Percentiles rank a stretch among this genome's conserved stretches.
These are phyloP conservation scores for Lactarius hengduanensis DNA, from an alignment of 768 basidiomycete species.

Conservation along the genomic window DNA sequence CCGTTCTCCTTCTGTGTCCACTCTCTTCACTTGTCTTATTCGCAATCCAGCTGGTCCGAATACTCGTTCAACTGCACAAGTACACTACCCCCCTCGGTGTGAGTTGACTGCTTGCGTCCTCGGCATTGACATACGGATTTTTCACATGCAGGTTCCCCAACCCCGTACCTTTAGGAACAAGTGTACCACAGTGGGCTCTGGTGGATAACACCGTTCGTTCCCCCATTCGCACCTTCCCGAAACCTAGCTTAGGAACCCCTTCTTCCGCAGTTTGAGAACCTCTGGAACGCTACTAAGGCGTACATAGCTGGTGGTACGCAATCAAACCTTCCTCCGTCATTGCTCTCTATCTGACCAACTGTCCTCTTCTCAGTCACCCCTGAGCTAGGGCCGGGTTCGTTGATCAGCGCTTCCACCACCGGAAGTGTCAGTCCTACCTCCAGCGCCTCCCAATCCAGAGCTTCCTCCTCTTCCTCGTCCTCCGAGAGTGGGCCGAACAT, in stretches of 20 bases:
- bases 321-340: background rate
- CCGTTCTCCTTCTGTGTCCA: background rate
- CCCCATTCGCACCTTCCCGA: background rate
- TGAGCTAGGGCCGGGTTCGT: background rate
- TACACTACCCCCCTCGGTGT: background rate
- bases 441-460: background rate
- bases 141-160: conserved; percentile 5
- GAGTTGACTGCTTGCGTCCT: background rate
- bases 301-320: background rate
- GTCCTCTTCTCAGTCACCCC: background rate
- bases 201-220: conserved; percentile 1
- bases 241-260: background rate
- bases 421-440: background rate
- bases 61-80: conserved; percentile 9
- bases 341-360: background rate
- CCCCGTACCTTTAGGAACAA: background rate
- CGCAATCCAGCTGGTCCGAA: conserved; percentile 2
- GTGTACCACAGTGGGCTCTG: conserved; percentile 11
- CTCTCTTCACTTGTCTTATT: background rate
- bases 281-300: background rate
- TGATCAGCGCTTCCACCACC: background rate
- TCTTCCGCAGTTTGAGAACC: background rate
- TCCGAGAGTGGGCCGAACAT: background rate
- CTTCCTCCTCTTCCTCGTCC: background rate
- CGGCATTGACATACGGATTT: background rate